phyloP scores from a whole-genome alignment of 768 basidiomycete species.

The Tulasnella sp. region DNA sequence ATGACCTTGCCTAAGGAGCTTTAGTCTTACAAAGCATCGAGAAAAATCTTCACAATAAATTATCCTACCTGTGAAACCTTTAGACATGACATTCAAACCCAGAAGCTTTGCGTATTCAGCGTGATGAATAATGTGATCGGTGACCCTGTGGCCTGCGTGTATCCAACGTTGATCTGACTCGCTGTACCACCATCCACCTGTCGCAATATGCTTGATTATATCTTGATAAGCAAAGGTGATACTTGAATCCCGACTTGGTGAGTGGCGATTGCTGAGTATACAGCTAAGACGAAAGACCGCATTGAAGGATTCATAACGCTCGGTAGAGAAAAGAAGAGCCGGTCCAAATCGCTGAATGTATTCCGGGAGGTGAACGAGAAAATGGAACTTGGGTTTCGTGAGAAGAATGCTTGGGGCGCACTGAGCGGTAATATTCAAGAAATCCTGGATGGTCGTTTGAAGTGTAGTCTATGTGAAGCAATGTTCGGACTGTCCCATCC shows the following conservation, averaged over 20 bases:
- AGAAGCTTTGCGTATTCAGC: background rate
- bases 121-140: background rate
- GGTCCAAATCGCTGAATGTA: background rate
- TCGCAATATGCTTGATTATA: background rate
- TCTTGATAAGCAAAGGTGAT: background rate
- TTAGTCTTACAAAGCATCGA: background rate
- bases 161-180: background rate
- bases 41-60: background rate
- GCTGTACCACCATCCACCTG: background rate
- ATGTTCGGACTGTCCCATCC: background rate
- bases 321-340: constrained; percentile 20
- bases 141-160: background rate
- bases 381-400: background rate
- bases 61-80: background rate
- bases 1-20: background rate
- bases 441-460: background rate
- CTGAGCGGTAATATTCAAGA: background rate
- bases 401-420: background rate
- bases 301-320: constrained; percentile 33
- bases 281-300: constrained; percentile 32
- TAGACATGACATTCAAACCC: background rate
- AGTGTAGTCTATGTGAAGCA: background rate
- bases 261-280: constrained; percentile 32
- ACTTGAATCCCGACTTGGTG: constrained; percentile 34
- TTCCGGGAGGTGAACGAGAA: background rate